Evolutionary conservation across 768 basidiomycete species (phyloP), one percentile per base, ranked within the genome.

Genomic region (Crucibulum laeve): DNA sequence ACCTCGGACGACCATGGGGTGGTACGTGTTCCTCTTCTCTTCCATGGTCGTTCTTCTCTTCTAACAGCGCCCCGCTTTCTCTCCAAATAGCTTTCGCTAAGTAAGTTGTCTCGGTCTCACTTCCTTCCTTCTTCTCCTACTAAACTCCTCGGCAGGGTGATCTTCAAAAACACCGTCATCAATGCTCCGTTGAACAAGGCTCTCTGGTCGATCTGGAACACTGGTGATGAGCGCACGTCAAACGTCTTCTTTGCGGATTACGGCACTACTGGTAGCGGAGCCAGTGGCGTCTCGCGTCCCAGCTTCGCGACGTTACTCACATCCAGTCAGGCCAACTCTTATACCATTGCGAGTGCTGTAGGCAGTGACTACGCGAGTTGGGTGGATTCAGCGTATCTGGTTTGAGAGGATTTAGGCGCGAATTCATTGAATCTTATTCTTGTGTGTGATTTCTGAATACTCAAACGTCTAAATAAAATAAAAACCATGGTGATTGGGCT

Each of bases 1-100:
- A 59, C 51, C 60, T 77, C 3, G 76, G 76, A 6, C 56, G 76
- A 10, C 76, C 76, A 19, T 77, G 75, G 76, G 58, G 56, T 54
- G 59, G 70, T 71, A 45, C 48, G 67, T 48, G n/a, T 21, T 25
- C 17, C 19, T 30, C 25, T 25, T 47, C 36, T 24, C n/a, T 13
- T 45, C 25, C 41, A 41, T 41, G 26, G 15, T 15, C 30, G 15
- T 32, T 26, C 17, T 35, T 22, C 8, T 13, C 19, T 47, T 33
- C 4, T 28, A 35, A 38, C 15, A 21, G 42, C 19, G 23, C 22
- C 19, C 15, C 25, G 23, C 19, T 7, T 11, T 13, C 24, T 22
- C 33, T 35, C 42, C 28, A 39, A 7, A 15, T 47, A 70, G 73
- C 68, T 51, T 73, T 57, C 36, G 71, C 73, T 5, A 73, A 73